Evolutionary conservation across 192 early-diverging fungal species (phyloP), one percentile per base, ranked within the genome.

Genomic region (Rhizoclosmatium globosum): DNA sequence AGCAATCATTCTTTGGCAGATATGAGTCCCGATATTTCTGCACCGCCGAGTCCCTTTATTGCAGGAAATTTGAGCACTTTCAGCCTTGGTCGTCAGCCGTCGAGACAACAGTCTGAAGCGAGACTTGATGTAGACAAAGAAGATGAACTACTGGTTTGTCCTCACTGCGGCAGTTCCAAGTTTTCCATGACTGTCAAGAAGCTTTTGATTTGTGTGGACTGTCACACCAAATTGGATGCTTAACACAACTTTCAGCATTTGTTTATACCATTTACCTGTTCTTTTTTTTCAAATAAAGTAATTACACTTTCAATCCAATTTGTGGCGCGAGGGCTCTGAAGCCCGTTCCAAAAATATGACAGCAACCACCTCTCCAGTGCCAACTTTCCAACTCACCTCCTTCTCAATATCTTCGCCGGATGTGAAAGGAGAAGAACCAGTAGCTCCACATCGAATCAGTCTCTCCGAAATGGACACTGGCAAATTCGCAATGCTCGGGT

Each of bases 391-490:
- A 17, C 17, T 17, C 17, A 0, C 50, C 50, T 13, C 50, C 17
- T 53, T 53, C 50, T 53, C 50, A 7, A 53, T 53, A 13, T 53
- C 17, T 53, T 53, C 50, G 0, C 50, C 50, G 17, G 17, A 7
- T 53, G 6, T 7, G 50, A 53, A 53, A 53, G 50, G 17, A 53
- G 50, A 13, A 53, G 9, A 53, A 53, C 31, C 31, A 31, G 31
- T 31, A 31, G 31, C 31, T 31, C 31, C 31, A 31, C 31, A 31
- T 31, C 31, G 86, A 64, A 76, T 87, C 53, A 65, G 62, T 39
- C 46, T 87, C 38, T 69, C 77, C 3, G 87, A 88, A 71, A 83
- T 88, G 85, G 83, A 88, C 47, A 67, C 81, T 4, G 31, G 44
- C 64, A 57, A 71, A 39, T 88, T 86, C 75, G 76, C 82, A 2